phyloP scores from a whole-genome alignment of 2,329 filamentous ascomycete species.

The Cordyceps militaris region DNA sequence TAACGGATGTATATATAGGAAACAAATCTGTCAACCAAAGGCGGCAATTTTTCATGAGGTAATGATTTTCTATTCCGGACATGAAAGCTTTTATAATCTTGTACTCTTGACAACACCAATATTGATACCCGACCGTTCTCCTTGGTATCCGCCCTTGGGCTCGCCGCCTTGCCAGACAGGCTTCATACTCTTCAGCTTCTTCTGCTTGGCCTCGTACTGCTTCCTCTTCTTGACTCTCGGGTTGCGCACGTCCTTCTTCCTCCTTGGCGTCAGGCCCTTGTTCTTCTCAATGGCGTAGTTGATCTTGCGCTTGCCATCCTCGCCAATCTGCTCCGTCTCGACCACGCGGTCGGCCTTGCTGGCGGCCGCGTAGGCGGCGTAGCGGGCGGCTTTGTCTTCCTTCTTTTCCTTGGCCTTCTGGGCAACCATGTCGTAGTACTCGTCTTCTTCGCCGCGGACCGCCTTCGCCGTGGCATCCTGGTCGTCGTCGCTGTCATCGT shows the following conservation, averaged over 20 bases:
- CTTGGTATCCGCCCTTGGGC: conserved; percentile 76
- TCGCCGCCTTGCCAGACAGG: conserved; percentile 80
- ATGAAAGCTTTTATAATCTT: conserved; percentile 57
- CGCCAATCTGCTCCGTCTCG: conserved; percentile 61
- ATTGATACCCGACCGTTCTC: conserved; percentile 94
- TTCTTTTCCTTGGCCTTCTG: conserved; percentile 62
- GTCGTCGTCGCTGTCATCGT: conserved; percentile 60
- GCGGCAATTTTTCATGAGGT: too few relatives aligned
- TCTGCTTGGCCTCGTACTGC: conserved; percentile 94
- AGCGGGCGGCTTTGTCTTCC: conserved; percentile 58
- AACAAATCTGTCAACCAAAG: too few relatives aligned
- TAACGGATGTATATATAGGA: too few relatives aligned
- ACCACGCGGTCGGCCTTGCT: conserved; percentile 57
- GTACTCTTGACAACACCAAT: conserved; percentile 85
- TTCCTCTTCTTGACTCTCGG: conserved; percentile 96
- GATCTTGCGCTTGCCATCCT: conserved; percentile 87
- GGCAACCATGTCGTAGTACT: conserved; percentile 88
- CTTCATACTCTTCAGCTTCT: conserved; percentile 87
- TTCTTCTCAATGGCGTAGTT: conserved; percentile 95
- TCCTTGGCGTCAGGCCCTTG: conserved; percentile 81
- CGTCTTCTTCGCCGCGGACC: conserved; percentile 55
- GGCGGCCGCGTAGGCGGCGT: conserved; percentile 51
- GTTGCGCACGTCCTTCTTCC: conserved; percentile 92
- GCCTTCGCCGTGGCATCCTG: conserved; percentile 48
- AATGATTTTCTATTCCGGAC: conserved; percentile 5